Base-by-base conservation (phyloP, 805 yeast species). In the Spathaspora gorwiae region DNA sequence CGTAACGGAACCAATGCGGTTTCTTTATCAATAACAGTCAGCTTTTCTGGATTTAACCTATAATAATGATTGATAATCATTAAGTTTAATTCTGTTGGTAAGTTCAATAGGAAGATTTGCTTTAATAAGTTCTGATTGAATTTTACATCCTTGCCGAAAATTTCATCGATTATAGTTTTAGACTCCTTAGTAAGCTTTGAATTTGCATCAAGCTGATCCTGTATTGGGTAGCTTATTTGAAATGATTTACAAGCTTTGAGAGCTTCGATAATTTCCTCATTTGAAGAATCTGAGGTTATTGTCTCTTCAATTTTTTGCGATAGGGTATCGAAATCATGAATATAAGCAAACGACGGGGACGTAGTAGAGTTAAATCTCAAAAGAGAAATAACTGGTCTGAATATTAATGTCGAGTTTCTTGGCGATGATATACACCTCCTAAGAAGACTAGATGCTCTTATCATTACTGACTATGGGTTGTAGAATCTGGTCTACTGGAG, bases 1-100 rank as follows among this genome's bases (percentile, higher is more conserved):
- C 90, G 60, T 48, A 85, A 77, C 3, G 90, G 86, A n/a, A 84
- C 74, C 66, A 82, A 68, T 3, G 84, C 80, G 0, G 64, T 56
- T 0, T 62, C 58, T 40, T 63, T 61, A 8, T 65, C 66, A 8
- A 80, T 67, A 33, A 44, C 44, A 0, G 44, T 46, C 8, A 48
- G 39, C 3, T 47, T 50, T 1, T 37, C 35, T 1, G 71, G 67
- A 27, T 63, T 56, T 13, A 59, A 53, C 38, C 52, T 37, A 39
- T 61, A 61, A 48, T 52, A 68, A n/a, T 47, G 33, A 42, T 54
- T 51, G 12, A 68, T 59, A 27, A 68, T 49, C 9, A 53, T 46
- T n/a, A 69, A 50, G 42, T 62, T 64, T 13, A 64, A 58, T 2
- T 45, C 31, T 6, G 62, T 51, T 2, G 75, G 70, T 26, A 72